A percentile compares a stretch with the other conserved stretches of the same genome.
Evolutionary conservation across 164 flowering plant species (phyloP).

Genomic region (Umbilicus rupestris): DNA sequence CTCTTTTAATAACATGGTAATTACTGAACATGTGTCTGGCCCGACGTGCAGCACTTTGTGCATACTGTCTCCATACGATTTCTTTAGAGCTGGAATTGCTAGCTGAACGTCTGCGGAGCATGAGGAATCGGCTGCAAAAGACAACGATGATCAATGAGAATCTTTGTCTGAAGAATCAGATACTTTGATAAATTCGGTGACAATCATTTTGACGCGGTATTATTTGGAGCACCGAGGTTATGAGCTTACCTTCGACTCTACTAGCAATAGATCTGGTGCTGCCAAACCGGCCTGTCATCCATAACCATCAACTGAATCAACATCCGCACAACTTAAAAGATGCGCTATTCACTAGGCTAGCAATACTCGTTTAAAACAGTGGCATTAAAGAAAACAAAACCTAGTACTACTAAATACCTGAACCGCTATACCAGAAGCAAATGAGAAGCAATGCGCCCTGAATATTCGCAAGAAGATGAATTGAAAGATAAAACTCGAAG

Average conservation of each 20-base stretch:
- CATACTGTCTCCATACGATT: slow-evolving; percentile 35
- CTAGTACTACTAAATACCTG: slow-evolving; percentile 10
- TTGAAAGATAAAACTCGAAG: neutral
- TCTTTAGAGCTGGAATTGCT: slow-evolving; percentile 33
- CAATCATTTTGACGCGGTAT: neutral
- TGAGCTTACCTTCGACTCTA: slow-evolving; percentile 11
- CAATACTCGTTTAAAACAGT: neutral
- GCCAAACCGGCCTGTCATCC: slow-evolving; percentile 9
- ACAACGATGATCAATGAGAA: neutral
- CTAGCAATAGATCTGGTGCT: neutral
- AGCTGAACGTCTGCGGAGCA: slow-evolving; percentile 45
- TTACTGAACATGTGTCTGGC: slow-evolving; percentile 49
- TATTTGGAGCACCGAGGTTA: neutral
- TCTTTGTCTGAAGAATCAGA: neutral
- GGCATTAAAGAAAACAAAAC: neutral
- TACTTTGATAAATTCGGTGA: neutral
- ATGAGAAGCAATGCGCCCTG: slow-evolving; percentile 11
- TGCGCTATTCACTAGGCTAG: neutral
- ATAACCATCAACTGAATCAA: neutral
- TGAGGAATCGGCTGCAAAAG: slow-evolving; percentile 34
- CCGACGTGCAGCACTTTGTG: slow-evolving; percentile 67
- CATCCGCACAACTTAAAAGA: neutral
- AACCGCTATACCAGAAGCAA: slow-evolving; percentile 4
- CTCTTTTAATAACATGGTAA: slow-evolving; percentile 4
- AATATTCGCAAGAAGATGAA: neutral